Base-by-base conservation (phyloP, 2,329 filamentous ascomycete species). In the Thielaviopsis euricoi region DNA sequence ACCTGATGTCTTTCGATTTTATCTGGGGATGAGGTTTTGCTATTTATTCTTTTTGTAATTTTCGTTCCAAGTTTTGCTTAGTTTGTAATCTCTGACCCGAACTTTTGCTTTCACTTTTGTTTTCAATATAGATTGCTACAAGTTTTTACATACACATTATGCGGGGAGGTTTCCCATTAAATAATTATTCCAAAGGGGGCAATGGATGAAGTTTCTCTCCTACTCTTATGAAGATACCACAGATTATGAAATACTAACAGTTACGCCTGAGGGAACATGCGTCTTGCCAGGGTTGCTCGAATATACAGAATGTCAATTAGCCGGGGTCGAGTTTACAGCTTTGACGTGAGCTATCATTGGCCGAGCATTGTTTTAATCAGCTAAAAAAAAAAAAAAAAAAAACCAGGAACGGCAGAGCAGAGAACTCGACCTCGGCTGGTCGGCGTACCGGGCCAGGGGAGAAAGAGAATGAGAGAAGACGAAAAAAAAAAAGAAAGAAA, bases 341-440 rank as follows among this genome's bases (percentile, higher is more conserved):
- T 37, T 46, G 43, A 46, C 10, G 33, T 22, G n/a, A 26, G 3
- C 22, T 26, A 25, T n/a, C 40, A 52, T 37, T 59, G 53, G 51
- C 49, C 26, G 17, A 13, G 37, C 37, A 15, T 17, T 5, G 33
- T 10, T 43, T 43, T 43, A 43, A 43, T 10, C 9, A 33, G 29
- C 29, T 33, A 33, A 43, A 43, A 15, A 43, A 15, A n/a, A n/a
- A n/a, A n/a, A n/a, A n/a, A n/a, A n/a, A n/a, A n/a, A n/a, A n/a
- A n/a, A n/a, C n/a, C n/a, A n/a, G 37, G 37, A 19, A 19, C 53
- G 53, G 53, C 50, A 29, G 50, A 48, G 58, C 58, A 54, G 53
- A 59, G 49, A 59, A 50, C 53, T 56, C 53, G 49, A 59, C 54
- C 58, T 56, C 53, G 54, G 58, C 26, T 56, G 48, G 33, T 59